Conservation (phyloP, 1,284 basidiomycete species). For the Austroboletus niveus region DNA sequence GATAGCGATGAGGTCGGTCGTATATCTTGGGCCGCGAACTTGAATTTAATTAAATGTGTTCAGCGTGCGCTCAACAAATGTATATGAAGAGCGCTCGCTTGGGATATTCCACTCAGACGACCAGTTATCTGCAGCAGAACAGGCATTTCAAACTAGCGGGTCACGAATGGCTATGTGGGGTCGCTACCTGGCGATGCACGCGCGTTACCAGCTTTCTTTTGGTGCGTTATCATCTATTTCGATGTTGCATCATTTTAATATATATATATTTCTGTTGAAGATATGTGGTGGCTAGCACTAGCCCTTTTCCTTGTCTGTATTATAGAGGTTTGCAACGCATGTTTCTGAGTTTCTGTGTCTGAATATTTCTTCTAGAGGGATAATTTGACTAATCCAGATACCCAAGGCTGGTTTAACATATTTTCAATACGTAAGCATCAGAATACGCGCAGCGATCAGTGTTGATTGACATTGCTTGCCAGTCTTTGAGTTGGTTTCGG, state of each 20-base stretch:
- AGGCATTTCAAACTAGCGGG: conserved; percentile 44
- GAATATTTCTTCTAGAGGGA: conserved; percentile 43
- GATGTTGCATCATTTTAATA: background rate
- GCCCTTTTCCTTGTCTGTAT: conserved; percentile 84
- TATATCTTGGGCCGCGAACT: background rate
- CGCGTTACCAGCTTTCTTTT: conserved; percentile 85
- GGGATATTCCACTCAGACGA: conserved; percentile 67
- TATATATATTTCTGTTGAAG: conserved; percentile 39
- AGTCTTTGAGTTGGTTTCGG: conserved; percentile 89
- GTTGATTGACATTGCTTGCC: background rate
- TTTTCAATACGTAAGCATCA: conserved; percentile 63
- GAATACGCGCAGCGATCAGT: background rate
- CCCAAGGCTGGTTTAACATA: conserved; percentile 72
- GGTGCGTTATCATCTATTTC: conserved; percentile 42
- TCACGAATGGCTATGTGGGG: conserved; percentile 68
- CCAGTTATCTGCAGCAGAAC: conserved; percentile 47
- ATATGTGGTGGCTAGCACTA: conserved; percentile 88
- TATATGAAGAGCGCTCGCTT: conserved; percentile 90
- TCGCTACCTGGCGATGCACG: conserved; percentile 75
- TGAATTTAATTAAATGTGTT: conserved; percentile 5
- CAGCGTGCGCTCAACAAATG: conserved; percentile 95
- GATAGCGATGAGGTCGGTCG: conserved; percentile 65
- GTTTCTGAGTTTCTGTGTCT: background rate
- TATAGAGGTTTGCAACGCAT: conserved; percentile 61
- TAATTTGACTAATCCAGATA: conserved; percentile 52